Evolutionary conservation across 768 basidiomycete genomes (phyloP).

Genomic region (Favolaschia claudopus): DNA sequence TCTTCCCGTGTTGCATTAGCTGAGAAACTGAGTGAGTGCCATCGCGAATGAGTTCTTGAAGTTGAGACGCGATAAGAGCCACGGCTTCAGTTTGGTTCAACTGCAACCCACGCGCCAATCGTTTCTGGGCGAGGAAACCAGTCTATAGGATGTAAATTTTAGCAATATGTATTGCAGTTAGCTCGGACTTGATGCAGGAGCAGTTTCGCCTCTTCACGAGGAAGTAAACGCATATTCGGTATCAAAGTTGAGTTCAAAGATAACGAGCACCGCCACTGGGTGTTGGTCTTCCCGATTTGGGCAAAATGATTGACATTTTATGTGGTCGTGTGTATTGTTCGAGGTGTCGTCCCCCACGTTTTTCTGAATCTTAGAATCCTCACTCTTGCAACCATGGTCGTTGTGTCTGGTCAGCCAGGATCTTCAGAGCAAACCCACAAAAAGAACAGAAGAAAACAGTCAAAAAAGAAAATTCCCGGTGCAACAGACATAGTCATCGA

Average conservation of each 20-base stretch:
- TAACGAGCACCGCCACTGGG: slow-evolving; percentile 7
- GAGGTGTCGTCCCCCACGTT: background rate
- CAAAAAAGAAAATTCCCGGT: slow-evolving; percentile 43
- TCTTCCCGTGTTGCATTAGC: slow-evolving; percentile 94
- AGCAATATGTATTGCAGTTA: background rate
- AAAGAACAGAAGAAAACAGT: slow-evolving; percentile 53
- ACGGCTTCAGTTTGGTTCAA: slow-evolving; percentile 90
- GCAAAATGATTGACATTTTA: too few species aligned
- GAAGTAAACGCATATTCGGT: slow-evolving; percentile 57
- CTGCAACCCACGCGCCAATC: slow-evolving; percentile 90
- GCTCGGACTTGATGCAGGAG: slow-evolving; percentile 56
- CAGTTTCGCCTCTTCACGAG: slow-evolving; percentile 67
- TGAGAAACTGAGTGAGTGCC: slow-evolving; percentile 84
- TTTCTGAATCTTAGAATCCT: too few species aligned
- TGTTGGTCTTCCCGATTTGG: background rate
- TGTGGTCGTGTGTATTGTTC: background rate
- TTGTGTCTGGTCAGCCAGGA: slow-evolving; percentile 8
- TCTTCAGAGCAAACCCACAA: slow-evolving; percentile 27
- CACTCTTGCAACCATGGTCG: slow-evolving; percentile 22
- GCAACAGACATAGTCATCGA: slow-evolving; percentile 24
- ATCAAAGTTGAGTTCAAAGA: background rate
- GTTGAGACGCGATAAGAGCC: slow-evolving; percentile 89
- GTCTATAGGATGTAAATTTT: slow-evolving; percentile 51
- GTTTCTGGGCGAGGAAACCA: slow-evolving; percentile 91
- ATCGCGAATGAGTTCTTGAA: slow-evolving; percentile 96